Evolutionary conservation across 164 flowering plant species (phyloP), one percentile per base, ranked within the genome.

Genomic region (Liquidambar formosana): DNA sequence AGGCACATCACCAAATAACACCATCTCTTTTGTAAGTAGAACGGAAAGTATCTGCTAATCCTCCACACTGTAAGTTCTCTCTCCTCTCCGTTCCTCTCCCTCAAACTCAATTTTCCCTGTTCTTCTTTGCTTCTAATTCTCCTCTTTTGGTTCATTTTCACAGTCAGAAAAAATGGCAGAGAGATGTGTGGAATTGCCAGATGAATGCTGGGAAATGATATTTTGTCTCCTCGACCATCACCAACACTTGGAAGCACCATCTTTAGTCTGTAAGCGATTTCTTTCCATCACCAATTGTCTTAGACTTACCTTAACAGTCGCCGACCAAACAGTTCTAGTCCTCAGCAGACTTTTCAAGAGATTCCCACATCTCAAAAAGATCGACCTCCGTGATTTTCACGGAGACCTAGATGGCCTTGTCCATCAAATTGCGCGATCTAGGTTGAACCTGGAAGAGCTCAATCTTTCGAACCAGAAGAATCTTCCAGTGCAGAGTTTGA

Each of bases 171-270:
- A 54, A 52, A 77, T 73, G 79, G 53, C 62, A 19, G 59, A 68
- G 6, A 19, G 13, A 10, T 49, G 65, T 15, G 21, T 61, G 47
- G 82, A 82, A 14, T 45, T 89, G 51, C 94, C 90, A 0, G 74
- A 74, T 12, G 92, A 89, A 63, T 79, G 85, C 68, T 90, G 86
- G 92, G 87, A 81, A 38, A 43, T 64, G 57, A 79, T 86, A 23
- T 66, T 85, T 63, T 54, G 25, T 13, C 52, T 18, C 18, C 67
- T 84, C 41, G 60, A 54, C 11, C 73, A 75, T 56, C 66, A 74
- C 38, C 71, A 71, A 28, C 66, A 79, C 72, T 65, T 80, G 1
- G 84, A 86, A 47, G 47, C 87, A 2, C 63, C 82, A 10, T 88
- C 95, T 9, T 47, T 82, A 2, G 83, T 84, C 66, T 85, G 70